Base-by-base conservation (phyloP, 2,329 filamentous ascomycete species). In the Pseudodiploospora longispora region DNA sequence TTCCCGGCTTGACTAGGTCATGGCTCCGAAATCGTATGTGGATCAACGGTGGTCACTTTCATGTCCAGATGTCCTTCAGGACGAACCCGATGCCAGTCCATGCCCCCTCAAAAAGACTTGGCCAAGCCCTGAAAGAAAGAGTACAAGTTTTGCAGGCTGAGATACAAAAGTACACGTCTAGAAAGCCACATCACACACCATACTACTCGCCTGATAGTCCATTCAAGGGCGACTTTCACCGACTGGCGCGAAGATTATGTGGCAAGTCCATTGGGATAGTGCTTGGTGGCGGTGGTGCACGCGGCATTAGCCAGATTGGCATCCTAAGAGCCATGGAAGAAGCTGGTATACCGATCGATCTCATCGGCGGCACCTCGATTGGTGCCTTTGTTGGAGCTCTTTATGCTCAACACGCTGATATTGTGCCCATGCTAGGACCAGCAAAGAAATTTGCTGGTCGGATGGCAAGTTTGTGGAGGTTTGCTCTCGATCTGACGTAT, bases 381-480 rank as follows among this genome's bases (percentile, higher is more conserved):
- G 93, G 93, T 10, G 81, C 91, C 1, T 97, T 98, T 60, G 90
- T 97, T 43, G 93, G 94, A 6, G 93, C 87, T 1, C 71, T 98
- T 2, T 98, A 98, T 62, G 93, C 94, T 2, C 86, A 91, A 45
- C 93, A 98, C 60, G 93, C 91, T 7, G 94, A 98, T 59, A 83
- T 96, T 1, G 91, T 98, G 4, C 93, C 93, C 9, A 95, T 97
- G 78, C 95, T 95, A 57, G 93, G 93, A 1, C 79, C 94, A 38
- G 89, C 89, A 10, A 98, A 98, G 75, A 96, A 96, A 62, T 98
- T 98, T 62, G 80, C 93, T 0, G 90, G 93, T 4, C 85, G 94
- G n/a, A 98, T 98, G 94, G 88, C 87, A 37, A 97, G 91, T 64
- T 87, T 97, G 68, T 98, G 93, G 93, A 82, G 93, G n/a, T 96